phyloP scores from a whole-genome alignment of 257 asterid species.

The Solanum ossicruentum region DNA sequence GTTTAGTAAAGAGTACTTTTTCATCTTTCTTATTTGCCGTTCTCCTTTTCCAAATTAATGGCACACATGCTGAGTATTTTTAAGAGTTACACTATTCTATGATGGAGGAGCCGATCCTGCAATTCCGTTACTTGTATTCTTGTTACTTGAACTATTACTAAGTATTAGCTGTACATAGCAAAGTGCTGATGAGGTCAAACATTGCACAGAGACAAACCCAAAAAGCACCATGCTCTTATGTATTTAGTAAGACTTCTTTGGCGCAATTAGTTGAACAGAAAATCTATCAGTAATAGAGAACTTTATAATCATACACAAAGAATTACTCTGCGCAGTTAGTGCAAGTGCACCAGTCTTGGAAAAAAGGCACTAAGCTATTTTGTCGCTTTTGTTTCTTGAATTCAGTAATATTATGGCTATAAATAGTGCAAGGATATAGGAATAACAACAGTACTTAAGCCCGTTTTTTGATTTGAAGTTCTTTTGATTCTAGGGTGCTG shows the following conservation, averaged over 20 bases:
- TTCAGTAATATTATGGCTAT: background rate
- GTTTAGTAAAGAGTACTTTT: background rate
- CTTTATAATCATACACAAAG: background rate
- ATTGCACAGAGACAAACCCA: background rate
- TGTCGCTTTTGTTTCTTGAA: background rate
- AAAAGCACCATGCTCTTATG: background rate
- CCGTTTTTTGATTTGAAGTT: constrained; percentile 10
- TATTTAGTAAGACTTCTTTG: background rate
- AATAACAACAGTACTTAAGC: background rate
- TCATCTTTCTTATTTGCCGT: background rate
- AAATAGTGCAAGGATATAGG: background rate
- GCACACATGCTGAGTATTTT: background rate
- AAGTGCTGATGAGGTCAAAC: background rate
- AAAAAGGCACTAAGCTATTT: background rate
- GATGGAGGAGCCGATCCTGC: background rate
- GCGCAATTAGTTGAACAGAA: background rate
- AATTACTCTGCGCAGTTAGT: background rate
- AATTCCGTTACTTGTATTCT: background rate
- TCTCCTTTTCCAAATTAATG: background rate
- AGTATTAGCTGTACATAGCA: background rate
- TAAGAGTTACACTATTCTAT: background rate
- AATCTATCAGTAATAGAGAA: background rate
- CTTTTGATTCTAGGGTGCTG: constrained; percentile 75
- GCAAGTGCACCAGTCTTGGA: background rate
- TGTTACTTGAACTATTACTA: background rate